These are phyloP conservation scores for Luvunga scandens DNA, from an alignment of 345 rosid species.

Conservation along the genomic window DNA sequence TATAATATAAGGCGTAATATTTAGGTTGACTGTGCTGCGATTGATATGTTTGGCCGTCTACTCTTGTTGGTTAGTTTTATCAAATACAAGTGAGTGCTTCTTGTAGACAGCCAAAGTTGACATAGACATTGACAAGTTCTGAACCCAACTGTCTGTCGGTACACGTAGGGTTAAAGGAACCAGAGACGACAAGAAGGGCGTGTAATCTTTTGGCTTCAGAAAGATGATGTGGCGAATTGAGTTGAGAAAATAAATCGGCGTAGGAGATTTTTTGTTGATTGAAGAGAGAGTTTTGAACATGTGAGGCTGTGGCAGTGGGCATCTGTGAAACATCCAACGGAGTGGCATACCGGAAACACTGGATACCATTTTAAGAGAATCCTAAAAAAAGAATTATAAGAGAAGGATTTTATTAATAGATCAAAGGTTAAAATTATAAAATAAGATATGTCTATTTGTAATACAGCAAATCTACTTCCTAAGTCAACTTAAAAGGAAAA, in stretches of 20 bases:
- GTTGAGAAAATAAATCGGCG: conserved; percentile 22
- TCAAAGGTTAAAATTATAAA: no score
- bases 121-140: conserved; percentile 34
- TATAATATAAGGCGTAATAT: conserved; percentile 22
- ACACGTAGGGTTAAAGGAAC: conserved; percentile 14
- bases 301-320: not conserved
- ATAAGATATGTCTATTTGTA: no score
- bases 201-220: conserved; percentile 26
- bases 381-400: no score
- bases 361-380: no score
- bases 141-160: conserved; percentile 25
- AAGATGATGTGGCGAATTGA: conserved; percentile 26
- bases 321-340: not conserved
- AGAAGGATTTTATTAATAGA: no score
- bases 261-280: not conserved
- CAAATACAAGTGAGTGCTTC: conserved; percentile 29
- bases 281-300: conserved; percentile 6
- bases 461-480: no score
- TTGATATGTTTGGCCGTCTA: no score
- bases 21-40: not conserved
- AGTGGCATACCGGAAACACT: no score
- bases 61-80: conserved; percentile 22
- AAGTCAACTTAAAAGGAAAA: no score
- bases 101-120: conserved; percentile 19
- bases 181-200: conserved; percentile 24